Base-by-base conservation (phyloP, 345 rosid species). In the Eucalyptus rudis region DNA sequence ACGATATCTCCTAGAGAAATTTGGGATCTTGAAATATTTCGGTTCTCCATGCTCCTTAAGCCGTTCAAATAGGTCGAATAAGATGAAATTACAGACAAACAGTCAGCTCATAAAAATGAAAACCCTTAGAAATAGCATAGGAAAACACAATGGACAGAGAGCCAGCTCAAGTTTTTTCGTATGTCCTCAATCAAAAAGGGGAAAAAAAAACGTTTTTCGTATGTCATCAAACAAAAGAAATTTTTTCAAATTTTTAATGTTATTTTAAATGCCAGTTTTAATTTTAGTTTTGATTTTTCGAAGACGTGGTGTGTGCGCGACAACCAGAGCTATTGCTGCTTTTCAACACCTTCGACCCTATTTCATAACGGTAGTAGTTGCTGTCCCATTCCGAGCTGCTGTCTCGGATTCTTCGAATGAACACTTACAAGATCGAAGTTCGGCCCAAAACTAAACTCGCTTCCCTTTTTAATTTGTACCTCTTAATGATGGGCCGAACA, bases 231-330 rank as follows among this genome's bases (percentile, higher is more conserved):
- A 52, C 24, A 19, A 52, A 52, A 52, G 56, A 7, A 52, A 3
- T 1, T 0, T 3, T 59, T 59, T 59, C 68, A 5, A 27, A 5
- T 5, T 12, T 59, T 27, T 0, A 59, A 1, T 56, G 3, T 52
- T 19, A 52, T 52, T 51, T 49, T 51, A 51, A 51, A 51, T 51
- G 20, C 59, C 27, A 54, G 1, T 24, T 59, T 59, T 12, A 12
- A 59, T 59, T 27, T 13, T 27, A 27, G 4, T 59, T 59, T 59
- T 12, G 7, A 27, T 27, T 59, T 59, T 59, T 59, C 31, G 68
- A 27, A 59, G 68, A 27, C 0, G 31, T 27, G 66, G n/a, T 59
- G 68, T 11, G 68, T 27, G 16, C 68, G 31, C 16, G 31, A 59
- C 68, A 59, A 27, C 68, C 68, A 27, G 68, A 59, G 68, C 68